These are phyloP conservation scores for Bombardia bombarda DNA, from an alignment of 495 filamentous ascomycete genomes.

Conservation along the genomic window DNA sequence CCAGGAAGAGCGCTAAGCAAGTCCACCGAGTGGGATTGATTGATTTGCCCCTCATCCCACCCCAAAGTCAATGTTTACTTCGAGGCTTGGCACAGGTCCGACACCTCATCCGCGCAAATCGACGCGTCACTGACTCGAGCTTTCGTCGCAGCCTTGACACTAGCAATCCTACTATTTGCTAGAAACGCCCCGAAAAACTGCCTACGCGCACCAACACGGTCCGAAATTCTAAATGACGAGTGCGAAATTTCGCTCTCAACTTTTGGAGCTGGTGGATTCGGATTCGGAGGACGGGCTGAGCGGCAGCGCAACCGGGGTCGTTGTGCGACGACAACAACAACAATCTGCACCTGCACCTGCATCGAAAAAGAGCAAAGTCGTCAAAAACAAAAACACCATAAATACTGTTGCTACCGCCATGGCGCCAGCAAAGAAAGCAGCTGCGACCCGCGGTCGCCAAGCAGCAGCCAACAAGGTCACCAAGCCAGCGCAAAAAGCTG, in stretches of 20 bases:
- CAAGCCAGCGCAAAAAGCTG: slow-evolving; percentile 24
- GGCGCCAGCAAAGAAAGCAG: slow-evolving; percentile 37
- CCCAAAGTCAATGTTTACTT: no score
- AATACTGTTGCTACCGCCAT: slow-evolving; percentile 22
- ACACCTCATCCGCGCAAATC: no score
- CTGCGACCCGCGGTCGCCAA: slow-evolving; percentile 12
- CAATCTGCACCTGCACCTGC: not conserved
- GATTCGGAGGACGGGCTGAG: slow-evolving; percentile 55
- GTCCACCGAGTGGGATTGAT: no score
- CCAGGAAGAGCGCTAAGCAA: no score
- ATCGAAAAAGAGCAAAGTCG: slow-evolving; percentile 1
- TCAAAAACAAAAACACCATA: slow-evolving; percentile 1
- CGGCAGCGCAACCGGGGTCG: slow-evolving; percentile 33
- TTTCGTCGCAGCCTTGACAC: not conserved
- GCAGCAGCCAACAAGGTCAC: slow-evolving; percentile 29
- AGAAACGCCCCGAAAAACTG: no score
- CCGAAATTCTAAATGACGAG: no score
- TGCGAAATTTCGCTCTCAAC: slow-evolving; percentile 32
- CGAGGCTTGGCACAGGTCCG: no score
- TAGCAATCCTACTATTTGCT: no score
- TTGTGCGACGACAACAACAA: not conserved
- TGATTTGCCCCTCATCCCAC: no score
- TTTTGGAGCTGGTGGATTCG: slow-evolving; percentile 58
- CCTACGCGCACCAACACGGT: no score
- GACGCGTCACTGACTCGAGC: not conserved